Evolutionary conservation across 2,329 filamentous ascomycete genomes (phyloP).

Genomic region (Fusarium sp.): DNA sequence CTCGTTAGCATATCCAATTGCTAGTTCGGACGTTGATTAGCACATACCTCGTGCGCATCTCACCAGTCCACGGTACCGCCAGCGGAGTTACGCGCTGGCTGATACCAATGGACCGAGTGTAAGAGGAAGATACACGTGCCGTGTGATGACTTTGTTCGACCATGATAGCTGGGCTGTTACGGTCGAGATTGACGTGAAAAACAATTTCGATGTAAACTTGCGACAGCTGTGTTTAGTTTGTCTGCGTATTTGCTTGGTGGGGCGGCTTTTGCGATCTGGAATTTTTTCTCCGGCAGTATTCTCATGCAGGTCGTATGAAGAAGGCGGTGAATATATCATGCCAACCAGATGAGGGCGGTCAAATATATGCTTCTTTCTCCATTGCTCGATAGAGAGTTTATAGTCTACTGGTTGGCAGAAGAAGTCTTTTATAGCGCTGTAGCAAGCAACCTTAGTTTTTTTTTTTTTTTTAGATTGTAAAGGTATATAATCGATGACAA

Average conservation of each 20-base stretch:
- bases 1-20: constrained; percentile 26
- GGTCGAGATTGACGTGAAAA: constrained; percentile 4
- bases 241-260: constrained; percentile 23
- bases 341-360: constrained; percentile 34
- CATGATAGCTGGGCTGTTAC: constrained; percentile 39
- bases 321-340: constrained; percentile 30
- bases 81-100: constrained; percentile 53
- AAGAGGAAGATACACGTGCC: constrained; percentile 46
- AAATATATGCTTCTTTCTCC: not conserved
- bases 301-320: not conserved
- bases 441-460: too few relatives aligned
- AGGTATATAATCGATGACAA: too few relatives aligned
- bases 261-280: constrained; percentile 34
- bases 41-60: constrained; percentile 51
- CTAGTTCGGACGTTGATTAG: not conserved
- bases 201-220: constrained; percentile 16
- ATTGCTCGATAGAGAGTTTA: too few relatives aligned
- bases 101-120: constrained; percentile 52
- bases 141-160: constrained; percentile 45
- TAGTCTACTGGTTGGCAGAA: too few relatives aligned
- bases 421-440: too few relatives aligned
- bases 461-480: too few relatives aligned
- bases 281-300: constrained; percentile 43
- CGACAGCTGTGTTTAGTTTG: constrained; percentile 28
- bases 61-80: constrained; percentile 51